These are phyloP conservation scores for Henckelia pumila DNA, from an alignment of 257 asterid species.

Conservation along the genomic window DNA sequence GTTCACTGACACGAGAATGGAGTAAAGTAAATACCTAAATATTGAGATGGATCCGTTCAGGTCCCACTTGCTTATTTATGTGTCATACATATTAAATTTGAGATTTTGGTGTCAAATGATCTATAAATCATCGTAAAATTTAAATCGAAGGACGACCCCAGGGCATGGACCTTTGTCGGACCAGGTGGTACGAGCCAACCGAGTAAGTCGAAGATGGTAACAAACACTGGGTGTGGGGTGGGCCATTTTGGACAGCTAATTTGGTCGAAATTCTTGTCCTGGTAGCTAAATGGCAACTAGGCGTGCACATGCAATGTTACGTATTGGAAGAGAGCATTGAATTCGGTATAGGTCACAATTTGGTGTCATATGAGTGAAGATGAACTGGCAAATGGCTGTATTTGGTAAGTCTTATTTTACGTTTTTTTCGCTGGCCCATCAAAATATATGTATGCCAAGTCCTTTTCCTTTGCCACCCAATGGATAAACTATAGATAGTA, in stretches of 20 bases:
- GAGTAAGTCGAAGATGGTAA: neutral
- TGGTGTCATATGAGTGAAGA: conserved; percentile 19
- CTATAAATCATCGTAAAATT: no score
- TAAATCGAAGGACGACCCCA: no score
- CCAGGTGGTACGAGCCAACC: neutral
- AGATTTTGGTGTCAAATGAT: no score
- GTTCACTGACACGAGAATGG: neutral
- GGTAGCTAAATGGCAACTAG: conserved; percentile 19
- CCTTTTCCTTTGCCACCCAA: neutral
- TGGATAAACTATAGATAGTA: neutral
- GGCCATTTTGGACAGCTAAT: conserved; percentile 21
- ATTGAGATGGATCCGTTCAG: no score
- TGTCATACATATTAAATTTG: no score
- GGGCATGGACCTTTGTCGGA: neutral
- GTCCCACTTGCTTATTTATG: neutral
- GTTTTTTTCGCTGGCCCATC: conserved; percentile 30
- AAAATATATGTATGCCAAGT: conserved; percentile 32
- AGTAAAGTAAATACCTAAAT: no score
- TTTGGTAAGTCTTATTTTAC: conserved; percentile 18
- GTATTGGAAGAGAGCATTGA: conserved; percentile 19
- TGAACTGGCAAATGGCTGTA: conserved; percentile 44
- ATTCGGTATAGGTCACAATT: conserved; percentile 17
- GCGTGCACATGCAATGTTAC: conserved; percentile 24
- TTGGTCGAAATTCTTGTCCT: neutral
- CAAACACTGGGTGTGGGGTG: conserved; percentile 14